Evolutionary conservation across 768 basidiomycete genomes (phyloP), one percentile per base, ranked within the genome.

Genomic region (Scleroderma citrinum): DNA sequence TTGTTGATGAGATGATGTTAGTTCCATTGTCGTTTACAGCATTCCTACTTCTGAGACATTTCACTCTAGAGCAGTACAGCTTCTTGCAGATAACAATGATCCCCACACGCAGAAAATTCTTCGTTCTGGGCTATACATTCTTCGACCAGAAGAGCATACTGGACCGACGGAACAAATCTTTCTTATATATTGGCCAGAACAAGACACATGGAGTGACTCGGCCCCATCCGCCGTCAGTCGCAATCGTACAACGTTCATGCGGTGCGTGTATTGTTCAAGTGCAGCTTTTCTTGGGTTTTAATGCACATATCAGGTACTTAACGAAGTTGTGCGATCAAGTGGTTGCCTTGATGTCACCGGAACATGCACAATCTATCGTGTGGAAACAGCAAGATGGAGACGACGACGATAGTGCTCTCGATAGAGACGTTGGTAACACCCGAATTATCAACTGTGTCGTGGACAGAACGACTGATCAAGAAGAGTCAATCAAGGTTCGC

Each of bases 181-280:
- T 44, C 69, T 80, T 13, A 54, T 83, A 6, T 82, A 78, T 48
- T 84, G 83, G 82, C 81, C 81, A 0, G 79, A 84, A 50, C 69
- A 77, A 26, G 70, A 64, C 0, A 82, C 81, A 0, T 83, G 82
- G 82, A 59, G 75, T 30, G 79, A 82, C 57, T 62, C 67, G 13
- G 73, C 77, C 0, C 31, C 63, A 6, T 64, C 71, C 1, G 64
- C 77, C 4, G 71, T 78, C 42, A 57, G 68, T 24, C 71, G 75
- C 3, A 83, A 82, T 62, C 70, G 82, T 6, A 66, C 76, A 3
- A 79, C 80, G 0, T 83, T 83, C 54, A 82, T 83, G 78, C 64
- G 81, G 82, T 78, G 61, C 34, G 63, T 49, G 6, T 34, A 30
- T 6, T 17, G 17, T n/a, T 17, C 5, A 29, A 39, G 23, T 36